Conservation (phyloP, 768 basidiomycete species). For the Phlebiopsis flavidoalba region DNA sequence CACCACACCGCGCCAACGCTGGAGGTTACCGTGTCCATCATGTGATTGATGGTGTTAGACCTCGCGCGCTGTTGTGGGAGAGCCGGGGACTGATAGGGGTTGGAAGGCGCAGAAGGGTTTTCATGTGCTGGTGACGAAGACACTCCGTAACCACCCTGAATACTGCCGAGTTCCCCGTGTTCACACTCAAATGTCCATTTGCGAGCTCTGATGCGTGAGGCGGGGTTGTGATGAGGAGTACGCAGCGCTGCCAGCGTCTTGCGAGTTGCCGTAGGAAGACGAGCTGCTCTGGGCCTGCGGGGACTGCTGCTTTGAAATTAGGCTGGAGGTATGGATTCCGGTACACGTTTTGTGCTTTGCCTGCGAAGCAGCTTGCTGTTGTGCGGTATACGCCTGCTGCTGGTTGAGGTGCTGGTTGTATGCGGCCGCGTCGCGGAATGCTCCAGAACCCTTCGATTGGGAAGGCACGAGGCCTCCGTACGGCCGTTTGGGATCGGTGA, state of each 20-base stretch:
- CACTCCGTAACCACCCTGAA: conserved; percentile 18
- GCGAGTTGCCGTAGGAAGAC: conserved; percentile 26
- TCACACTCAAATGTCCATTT: conserved; percentile 38
- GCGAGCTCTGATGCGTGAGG: conserved; percentile 45
- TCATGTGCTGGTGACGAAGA: conserved; percentile 18
- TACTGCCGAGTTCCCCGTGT: conserved; percentile 21
- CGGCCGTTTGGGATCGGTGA: conserved; percentile 75
- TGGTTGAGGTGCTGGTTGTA: conserved; percentile 95
- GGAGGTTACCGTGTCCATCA: conserved; percentile 87
- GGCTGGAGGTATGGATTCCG: conserved; percentile 76
- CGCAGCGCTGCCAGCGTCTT: conserved; percentile 14
- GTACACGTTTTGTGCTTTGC: conserved; percentile 61
- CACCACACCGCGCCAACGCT: conserved; percentile 80
- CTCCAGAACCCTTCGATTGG: conserved; percentile 79
- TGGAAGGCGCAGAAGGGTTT: conserved; percentile 57
- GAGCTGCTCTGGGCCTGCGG: conserved; percentile 23
- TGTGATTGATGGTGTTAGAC: conserved; percentile 89
- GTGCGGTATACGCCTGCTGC: conserved; percentile 90
- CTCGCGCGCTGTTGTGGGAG: conserved; percentile 62
- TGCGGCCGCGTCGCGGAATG: conserved; percentile 86
- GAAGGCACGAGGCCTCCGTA: conserved; percentile 91
- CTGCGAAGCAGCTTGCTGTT: conserved; percentile 71
- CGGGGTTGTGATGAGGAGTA: conserved; percentile 31
- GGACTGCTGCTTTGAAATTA: conserved; percentile 4
- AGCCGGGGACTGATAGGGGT: conserved; percentile 58